Percentiles rank a stretch among this genome's conserved stretches.
phyloP scores from a whole-genome alignment of 257 asterid species.

The Primulina huaijiensis region DNA sequence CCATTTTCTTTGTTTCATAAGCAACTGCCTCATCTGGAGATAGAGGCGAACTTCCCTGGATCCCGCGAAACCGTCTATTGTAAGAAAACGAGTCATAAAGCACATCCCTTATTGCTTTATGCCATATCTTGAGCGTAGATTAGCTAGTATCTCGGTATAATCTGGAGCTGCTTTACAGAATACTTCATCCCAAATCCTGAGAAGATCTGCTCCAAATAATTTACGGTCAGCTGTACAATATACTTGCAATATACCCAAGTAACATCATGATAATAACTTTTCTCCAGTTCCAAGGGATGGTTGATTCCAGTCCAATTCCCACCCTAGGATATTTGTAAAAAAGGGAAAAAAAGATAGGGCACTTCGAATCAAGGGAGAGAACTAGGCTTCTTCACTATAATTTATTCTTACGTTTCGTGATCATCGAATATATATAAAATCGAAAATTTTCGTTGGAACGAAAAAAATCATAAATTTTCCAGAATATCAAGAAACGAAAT shows the following conservation, averaged over 20 bases:
- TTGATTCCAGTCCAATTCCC: neutral
- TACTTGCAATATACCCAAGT: neutral
- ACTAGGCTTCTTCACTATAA: too few species aligned
- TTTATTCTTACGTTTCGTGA: too few species aligned
- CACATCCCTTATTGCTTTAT: slow-evolving; percentile 31
- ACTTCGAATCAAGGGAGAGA: too few species aligned
- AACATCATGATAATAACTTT: neutral
- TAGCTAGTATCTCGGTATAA: slow-evolving; percentile 41
- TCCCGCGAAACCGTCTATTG: neutral
- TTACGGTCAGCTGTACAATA: slow-evolving; percentile 19
- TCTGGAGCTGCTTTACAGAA: slow-evolving; percentile 49
- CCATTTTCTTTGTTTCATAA: neutral
- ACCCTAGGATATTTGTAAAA: too few species aligned
- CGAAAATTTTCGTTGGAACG: too few species aligned
- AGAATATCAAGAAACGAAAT: too few species aligned
- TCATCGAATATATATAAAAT: too few species aligned
- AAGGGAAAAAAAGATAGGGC: too few species aligned
- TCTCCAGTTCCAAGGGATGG: neutral
- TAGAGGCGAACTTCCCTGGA: neutral
- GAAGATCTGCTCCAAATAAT: slow-evolving; percentile 49
- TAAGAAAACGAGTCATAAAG: neutral
- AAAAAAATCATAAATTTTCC: too few species aligned
- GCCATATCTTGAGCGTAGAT: slow-evolving; percentile 46
- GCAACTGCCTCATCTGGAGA: neutral
- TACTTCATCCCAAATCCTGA: slow-evolving; percentile 63